Evolutionary conservation across 2,329 filamentous ascomycete genomes (phyloP).

Genomic region (Metarhizium album): DNA sequence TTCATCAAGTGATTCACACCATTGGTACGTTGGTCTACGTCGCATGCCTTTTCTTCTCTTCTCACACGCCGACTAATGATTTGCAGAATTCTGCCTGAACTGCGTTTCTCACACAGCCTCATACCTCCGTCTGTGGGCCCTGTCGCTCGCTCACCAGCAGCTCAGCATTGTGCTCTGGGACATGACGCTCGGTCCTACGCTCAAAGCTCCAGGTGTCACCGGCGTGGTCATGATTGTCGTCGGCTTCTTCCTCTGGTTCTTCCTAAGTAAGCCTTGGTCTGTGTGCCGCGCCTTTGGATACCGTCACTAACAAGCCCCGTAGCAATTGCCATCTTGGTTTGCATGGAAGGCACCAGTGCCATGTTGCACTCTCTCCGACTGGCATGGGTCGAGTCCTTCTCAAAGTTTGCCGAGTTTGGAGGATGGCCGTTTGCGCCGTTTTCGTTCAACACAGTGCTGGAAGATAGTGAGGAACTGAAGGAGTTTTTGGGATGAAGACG

Average conservation of each 20-base stretch:
- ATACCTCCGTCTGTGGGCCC: slow-evolving; percentile 94
- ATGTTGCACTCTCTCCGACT: slow-evolving; percentile 89
- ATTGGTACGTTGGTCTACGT: slow-evolving; percentile 56
- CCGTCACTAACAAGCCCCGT: slow-evolving; percentile 14
- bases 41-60: neutral
- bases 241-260: slow-evolving; percentile 84
- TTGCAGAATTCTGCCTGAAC: slow-evolving; percentile 89
- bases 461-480: slow-evolving; percentile 62
- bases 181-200: slow-evolving; percentile 81
- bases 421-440: slow-evolving; percentile 83
- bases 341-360: slow-evolving; percentile 93
- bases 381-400: slow-evolving; percentile 97
- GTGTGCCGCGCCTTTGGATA: neutral
- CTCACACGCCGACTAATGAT: slow-evolving; percentile 19
- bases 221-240: slow-evolving; percentile 75
- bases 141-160: slow-evolving; percentile 96
- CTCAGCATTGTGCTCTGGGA: slow-evolving; percentile 90
- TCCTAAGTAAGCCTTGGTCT: slow-evolving; percentile 44
- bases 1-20: slow-evolving; percentile 97
- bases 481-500: slow-evolving; percentile 42
- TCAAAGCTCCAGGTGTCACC: slow-evolving; percentile 51
- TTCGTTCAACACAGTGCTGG: slow-evolving; percentile 72
- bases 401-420: slow-evolving; percentile 89
- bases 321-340: slow-evolving; percentile 57
- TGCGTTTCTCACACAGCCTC: slow-evolving; percentile 98